Evolutionary conservation across 768 basidiomycete species (phyloP).

Genomic region (Dentipellis sp.): DNA sequence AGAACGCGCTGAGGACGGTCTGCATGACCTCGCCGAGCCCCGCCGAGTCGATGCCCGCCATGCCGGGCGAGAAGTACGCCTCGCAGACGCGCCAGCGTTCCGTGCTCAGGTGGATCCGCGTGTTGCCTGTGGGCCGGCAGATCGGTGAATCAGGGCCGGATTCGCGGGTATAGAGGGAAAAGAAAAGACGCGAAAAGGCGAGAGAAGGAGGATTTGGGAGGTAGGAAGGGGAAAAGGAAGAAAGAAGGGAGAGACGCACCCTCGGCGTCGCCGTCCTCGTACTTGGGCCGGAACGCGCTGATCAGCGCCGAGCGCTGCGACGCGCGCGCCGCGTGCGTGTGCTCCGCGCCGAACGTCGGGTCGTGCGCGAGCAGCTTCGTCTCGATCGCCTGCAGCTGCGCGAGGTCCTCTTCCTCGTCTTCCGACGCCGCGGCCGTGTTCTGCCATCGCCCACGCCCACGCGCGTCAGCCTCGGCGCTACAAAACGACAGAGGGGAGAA

Average conservation of each 20-base stretch:
- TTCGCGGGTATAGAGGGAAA: too few species aligned
- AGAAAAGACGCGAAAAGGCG: too few species aligned
- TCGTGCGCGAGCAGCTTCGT: constrained; percentile 73
- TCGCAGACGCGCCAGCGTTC: constrained; percentile 91
- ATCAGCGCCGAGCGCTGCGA: constrained; percentile 79
- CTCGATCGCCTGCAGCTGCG: constrained; percentile 66
- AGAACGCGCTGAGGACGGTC: constrained; percentile 68
- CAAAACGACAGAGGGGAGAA: too few species aligned
- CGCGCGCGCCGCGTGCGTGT: constrained; percentile 74
- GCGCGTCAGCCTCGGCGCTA: too few species aligned
- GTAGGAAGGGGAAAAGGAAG: too few species aligned
- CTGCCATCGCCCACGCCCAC: too few species aligned
- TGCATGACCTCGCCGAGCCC: constrained; percentile 91
- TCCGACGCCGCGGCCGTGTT: constrained; percentile 66
- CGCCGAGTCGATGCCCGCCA: constrained; percentile 92
- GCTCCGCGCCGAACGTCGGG: constrained; percentile 68
- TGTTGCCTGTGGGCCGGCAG: constrained; percentile 31
- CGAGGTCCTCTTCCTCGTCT: constrained; percentile 83
- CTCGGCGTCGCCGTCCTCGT: constrained; percentile 66
- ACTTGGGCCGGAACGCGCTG: constrained; percentile 74
- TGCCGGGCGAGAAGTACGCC: constrained; percentile 85
- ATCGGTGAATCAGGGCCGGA: neutral
- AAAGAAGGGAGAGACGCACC: constrained; percentile 24
- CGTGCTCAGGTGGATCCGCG: constrained; percentile 81
- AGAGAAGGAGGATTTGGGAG: too few species aligned